Conservation (phyloP, 192 early-diverging fungal species). For the Backusella psychrophila region DNA sequence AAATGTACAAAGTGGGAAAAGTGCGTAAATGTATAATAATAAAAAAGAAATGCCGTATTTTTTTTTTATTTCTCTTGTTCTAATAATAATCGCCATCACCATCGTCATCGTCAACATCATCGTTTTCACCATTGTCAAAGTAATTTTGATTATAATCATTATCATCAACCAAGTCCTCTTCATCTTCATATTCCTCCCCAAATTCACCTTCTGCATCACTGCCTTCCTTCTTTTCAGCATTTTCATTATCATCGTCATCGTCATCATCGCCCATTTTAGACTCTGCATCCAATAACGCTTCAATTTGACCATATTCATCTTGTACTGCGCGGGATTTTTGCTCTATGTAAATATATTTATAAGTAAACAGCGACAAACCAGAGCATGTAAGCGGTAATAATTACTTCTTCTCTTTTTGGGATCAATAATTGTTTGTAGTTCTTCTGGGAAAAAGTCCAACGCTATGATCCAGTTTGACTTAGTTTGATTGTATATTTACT, state of each 20-base stretch:
- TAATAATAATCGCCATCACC: constrained; percentile 9
- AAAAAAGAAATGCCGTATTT: not conserved
- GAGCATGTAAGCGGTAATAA: not conserved
- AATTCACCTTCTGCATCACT: constrained; percentile 19
- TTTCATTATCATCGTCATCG: constrained; percentile 22
- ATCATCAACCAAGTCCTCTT: constrained; percentile 37
- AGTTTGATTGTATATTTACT: not conserved
- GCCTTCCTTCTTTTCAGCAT: constrained; percentile 25
- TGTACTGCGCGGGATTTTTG: constrained; percentile 4
- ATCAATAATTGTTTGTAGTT: constrained; percentile 31
- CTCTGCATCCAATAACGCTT: constrained; percentile 28
- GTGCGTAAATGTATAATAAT: not conserved
- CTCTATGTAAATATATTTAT: constrained; percentile 8
- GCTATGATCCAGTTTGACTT: constrained; percentile 8
- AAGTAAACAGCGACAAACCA: not conserved
- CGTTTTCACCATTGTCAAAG: constrained; percentile 42
- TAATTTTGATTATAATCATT: constrained; percentile 41
- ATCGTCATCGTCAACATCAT: constrained; percentile 35
- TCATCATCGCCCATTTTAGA: constrained; percentile 12
- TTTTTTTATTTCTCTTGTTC: not conserved
- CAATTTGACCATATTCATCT: constrained; percentile 25
- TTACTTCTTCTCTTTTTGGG: constrained; percentile 21
- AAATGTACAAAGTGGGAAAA: not conserved
- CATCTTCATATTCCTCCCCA: constrained; percentile 27
- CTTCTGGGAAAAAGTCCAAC: constrained; percentile 35